These are phyloP conservation scores for Botryotinia calthae DNA, from an alignment of 2,329 filamentous ascomycete species.

Conservation along the genomic window DNA sequence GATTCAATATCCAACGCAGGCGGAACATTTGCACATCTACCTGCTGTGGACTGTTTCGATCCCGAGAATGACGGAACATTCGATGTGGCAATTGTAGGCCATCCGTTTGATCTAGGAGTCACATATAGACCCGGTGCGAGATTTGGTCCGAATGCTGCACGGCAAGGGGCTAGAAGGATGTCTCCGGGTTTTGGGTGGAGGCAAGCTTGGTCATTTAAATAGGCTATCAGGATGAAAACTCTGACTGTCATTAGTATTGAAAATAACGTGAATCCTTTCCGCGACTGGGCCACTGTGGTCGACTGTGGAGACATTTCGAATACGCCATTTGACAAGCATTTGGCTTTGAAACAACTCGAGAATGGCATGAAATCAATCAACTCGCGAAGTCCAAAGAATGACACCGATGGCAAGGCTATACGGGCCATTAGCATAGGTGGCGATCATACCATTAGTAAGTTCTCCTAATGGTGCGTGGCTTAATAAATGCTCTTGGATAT, in stretches of 20 bases:
- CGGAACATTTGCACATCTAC: constrained; percentile 36
- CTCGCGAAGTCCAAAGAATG: constrained; percentile 30
- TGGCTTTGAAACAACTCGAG: constrained; percentile 35
- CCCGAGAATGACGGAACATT: constrained; percentile 31
- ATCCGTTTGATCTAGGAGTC: constrained; percentile 37
- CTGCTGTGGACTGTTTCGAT: constrained; percentile 32
- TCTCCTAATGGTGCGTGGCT: neutral
- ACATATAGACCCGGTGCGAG: constrained; percentile 36
- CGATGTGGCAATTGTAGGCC: constrained; percentile 37
- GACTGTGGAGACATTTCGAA: constrained; percentile 38
- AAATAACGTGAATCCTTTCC: constrained; percentile 35
- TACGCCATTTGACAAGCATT: constrained; percentile 36
- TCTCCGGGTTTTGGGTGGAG: constrained; percentile 30
- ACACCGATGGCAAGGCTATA: constrained; percentile 30
- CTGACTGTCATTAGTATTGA: constrained; percentile 32
- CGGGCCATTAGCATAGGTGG: constrained; percentile 36
- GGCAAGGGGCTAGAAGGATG: constrained; percentile 33
- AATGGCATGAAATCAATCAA: constrained; percentile 34
- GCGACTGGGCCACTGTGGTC: constrained; percentile 32
- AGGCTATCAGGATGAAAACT: neutral
- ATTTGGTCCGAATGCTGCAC: constrained; percentile 37
- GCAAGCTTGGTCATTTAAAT: constrained; percentile 26
- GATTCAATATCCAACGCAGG: constrained; percentile 11
- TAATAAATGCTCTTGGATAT: neutral
- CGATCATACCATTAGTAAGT: constrained; percentile 38